phyloP scores from a whole-genome alignment of 108 stramenopile species.

The Cylindrotheca fusiformis region DNA sequence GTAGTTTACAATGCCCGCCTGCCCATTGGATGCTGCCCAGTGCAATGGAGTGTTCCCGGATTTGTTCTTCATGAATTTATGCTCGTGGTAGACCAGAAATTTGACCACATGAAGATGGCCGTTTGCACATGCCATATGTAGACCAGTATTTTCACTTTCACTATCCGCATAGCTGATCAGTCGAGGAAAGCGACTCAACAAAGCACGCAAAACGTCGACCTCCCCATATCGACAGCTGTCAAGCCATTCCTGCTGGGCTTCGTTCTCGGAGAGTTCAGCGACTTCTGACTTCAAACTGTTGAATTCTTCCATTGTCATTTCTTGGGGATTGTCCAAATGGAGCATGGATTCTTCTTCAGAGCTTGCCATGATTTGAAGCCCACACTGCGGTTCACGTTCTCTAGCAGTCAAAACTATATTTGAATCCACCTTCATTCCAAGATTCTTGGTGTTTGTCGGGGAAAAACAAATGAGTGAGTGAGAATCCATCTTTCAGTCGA shows the following conservation, averaged over 20 bases:
- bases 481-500: too few species aligned
- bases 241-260: slow-evolving; percentile 56
- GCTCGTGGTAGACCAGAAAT: slow-evolving; percentile 44
- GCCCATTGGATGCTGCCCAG: slow-evolving; percentile 81
- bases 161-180: slow-evolving; percentile 29
- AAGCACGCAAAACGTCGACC: slow-evolving; percentile 58
- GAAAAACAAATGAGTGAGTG: too few species aligned
- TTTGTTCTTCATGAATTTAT: slow-evolving; percentile 39
- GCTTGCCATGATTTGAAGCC: too few species aligned
- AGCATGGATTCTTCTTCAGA: not conserved
- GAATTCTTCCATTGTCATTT: slow-evolving; percentile 37
- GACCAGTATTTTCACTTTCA: slow-evolving; percentile 49
- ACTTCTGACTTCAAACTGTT: slow-evolving; percentile 32
- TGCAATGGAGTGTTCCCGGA: slow-evolving; percentile 83
- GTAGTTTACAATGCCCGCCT: slow-evolving; percentile 46
- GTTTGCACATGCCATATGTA: slow-evolving; percentile 85
- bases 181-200: slow-evolving; percentile 20
- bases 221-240: slow-evolving; percentile 81
- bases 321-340: slow-evolving; percentile 23
- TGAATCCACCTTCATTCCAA: too few species aligned
- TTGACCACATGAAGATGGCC: slow-evolving; percentile 51
- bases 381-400: too few species aligned
- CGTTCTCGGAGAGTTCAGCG: slow-evolving; percentile 36
- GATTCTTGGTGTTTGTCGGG: too few species aligned
- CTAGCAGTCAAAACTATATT: too few species aligned